Conservation (phyloP, 352 stramenopile species). For the Pythium brachiatum region DNA sequence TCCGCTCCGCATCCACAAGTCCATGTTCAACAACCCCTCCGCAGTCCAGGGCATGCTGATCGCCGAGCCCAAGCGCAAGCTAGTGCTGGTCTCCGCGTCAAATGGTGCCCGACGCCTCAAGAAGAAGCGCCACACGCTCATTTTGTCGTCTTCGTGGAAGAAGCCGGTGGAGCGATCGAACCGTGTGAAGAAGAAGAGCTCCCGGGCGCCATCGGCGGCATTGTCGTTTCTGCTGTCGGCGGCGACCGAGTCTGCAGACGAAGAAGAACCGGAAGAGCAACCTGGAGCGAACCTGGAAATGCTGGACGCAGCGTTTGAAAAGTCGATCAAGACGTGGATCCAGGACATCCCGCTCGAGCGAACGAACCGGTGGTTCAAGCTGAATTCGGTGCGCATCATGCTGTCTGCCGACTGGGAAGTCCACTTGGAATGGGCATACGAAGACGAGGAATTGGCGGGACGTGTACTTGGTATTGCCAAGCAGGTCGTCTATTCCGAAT, state of each 20-base stretch:
- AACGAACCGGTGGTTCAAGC: slow-evolving; percentile 71
- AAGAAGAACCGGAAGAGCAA: slow-evolving; percentile 72
- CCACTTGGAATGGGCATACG: slow-evolving; percentile 81
- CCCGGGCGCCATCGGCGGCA: slow-evolving; percentile 50
- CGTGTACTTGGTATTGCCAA: slow-evolving; percentile 81
- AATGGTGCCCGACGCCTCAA: slow-evolving; percentile 74
- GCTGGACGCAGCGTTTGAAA: slow-evolving; percentile 46
- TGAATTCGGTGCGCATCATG: slow-evolving; percentile 63
- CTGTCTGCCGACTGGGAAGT: slow-evolving; percentile 77
- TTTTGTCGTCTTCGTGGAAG: slow-evolving; percentile 82
- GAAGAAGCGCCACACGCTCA: slow-evolving; percentile 83
- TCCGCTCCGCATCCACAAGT: slow-evolving; percentile 80
- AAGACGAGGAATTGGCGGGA: slow-evolving; percentile 82
- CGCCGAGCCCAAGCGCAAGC: slow-evolving; percentile 76
- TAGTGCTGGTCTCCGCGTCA: slow-evolving; percentile 66
- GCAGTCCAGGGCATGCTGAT: slow-evolving; percentile 77
- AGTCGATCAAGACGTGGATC: slow-evolving; percentile 62
- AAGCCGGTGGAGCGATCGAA: slow-evolving; percentile 62
- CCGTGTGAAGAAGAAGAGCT: slow-evolving; percentile 72
- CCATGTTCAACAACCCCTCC: slow-evolving; percentile 78
- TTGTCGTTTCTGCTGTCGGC: slow-evolving; percentile 81
- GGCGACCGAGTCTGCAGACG: slow-evolving; percentile 62
- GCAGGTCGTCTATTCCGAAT: slow-evolving; percentile 69
- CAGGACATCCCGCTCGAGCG: slow-evolving; percentile 50
- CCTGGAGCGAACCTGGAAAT: slow-evolving; percentile 57